Evolutionary conservation across 2,329 filamentous ascomycete species (phyloP).

Genomic region (Elsinoe necatrix): DNA sequence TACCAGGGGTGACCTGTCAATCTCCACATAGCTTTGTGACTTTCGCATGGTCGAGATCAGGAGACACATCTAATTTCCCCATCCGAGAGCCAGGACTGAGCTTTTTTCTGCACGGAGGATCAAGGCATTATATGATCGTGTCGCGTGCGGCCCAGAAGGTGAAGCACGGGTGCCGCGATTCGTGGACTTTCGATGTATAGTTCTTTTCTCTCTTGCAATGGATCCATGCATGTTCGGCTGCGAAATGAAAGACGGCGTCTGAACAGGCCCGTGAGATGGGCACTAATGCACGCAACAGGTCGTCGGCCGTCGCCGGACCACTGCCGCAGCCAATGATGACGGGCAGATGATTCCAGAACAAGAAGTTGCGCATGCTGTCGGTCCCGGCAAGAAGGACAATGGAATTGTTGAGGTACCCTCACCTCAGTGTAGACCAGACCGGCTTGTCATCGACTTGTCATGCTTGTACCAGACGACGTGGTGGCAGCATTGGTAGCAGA

Average conservation of each 20-base stretch:
- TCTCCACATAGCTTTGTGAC: not conserved
- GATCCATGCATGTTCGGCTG: constrained; percentile 9
- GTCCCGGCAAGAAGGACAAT: not conserved
- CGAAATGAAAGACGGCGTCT: constrained; percentile 10
- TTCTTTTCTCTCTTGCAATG: not conserved
- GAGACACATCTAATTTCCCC: constrained; percentile 10
- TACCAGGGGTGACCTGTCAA: not conserved
- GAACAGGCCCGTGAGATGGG: not conserved
- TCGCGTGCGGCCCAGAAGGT: not conserved
- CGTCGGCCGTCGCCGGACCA: constrained; percentile 6
- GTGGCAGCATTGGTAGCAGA: not conserved
- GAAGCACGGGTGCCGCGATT: too few species aligned
- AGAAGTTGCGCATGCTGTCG: constrained; percentile 7
- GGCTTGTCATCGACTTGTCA: not conserved
- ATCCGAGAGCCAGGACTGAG: not conserved
- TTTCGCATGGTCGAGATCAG: constrained; percentile 1
- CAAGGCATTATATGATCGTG: not conserved
- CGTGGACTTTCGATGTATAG: not conserved
- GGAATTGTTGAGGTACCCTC: not conserved
- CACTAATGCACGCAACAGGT: constrained; percentile 10
- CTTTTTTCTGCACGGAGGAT: not conserved
- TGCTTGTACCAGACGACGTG: not conserved
- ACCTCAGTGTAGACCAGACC: not conserved
- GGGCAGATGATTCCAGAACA: constrained; percentile 2
- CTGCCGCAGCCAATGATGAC: constrained; percentile 5